Base-by-base conservation (phyloP, 345 rosid genomes). In the Populus tremula region DNA sequence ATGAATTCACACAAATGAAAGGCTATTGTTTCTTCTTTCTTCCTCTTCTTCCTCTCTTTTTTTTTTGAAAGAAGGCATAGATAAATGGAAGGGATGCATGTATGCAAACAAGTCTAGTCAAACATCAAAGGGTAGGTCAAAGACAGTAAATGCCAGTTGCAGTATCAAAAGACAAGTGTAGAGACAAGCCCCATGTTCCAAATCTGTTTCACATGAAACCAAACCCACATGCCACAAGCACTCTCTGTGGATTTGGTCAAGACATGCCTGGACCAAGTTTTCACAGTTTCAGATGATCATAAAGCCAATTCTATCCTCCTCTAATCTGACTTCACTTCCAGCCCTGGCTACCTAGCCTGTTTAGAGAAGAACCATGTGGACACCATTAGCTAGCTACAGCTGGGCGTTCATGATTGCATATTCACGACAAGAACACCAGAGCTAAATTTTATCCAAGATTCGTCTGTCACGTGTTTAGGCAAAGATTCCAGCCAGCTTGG, bases 61-160 rank as follows among this genome's bases (percentile, higher is more conserved):
- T 21, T 54, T 54, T 6, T 20, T 18, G 7, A 8, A 53, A 20
- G 59, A 54, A 21, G 23, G 8, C 3, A 54, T 9, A 8, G 62
- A 8, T 7, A n/a, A 4, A 56, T 56, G 27, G 62, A 56, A 25
- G 20, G 23, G 64, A 12, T 35, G 75, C 76, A 23, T 61, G 76
- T 41, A 73, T 14, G 14, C 3, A 35, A 13, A 54, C 18, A 5
- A 54, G 49, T 59, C 20, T 27, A 68, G 80, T 78, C 75, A 78
- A 71, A 47, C 20, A 36, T 23, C 47, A 62, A 74, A 78, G 73
- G 67, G 54, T 20, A 23, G 35, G 87, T 81, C 82, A 78, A 79
- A 71, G 85, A 73, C 85, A 80, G 59, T 67, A 62, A 36, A 71
- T 63, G 76, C 56, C 75, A 35, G 71, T 35, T 64, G 70, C 77